These are phyloP conservation scores for Kickxella alabastrina DNA, from an alignment of 192 early-diverging fungal genomes.

Conservation along the genomic window DNA sequence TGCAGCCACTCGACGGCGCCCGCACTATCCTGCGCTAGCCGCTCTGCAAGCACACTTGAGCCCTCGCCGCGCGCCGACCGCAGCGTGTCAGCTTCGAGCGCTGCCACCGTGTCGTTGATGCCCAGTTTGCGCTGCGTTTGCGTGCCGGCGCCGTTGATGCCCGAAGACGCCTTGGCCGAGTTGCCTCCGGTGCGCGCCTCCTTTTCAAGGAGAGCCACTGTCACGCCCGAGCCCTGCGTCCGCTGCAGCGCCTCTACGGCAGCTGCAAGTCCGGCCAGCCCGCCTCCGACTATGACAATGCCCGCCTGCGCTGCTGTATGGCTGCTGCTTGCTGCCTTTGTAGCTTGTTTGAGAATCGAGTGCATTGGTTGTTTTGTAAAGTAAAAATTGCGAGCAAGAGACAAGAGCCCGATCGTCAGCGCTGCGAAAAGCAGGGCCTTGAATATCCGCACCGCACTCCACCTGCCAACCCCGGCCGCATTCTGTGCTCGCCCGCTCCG, in stretches of 20 bases:
- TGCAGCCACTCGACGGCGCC: constrained; percentile 92
- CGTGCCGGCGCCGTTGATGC: constrained; percentile 94
- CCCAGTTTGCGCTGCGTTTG: constrained; percentile 67
- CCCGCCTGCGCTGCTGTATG: constrained; percentile 16
- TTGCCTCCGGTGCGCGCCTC: constrained; percentile 63
- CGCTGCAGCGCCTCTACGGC: constrained; percentile 37
- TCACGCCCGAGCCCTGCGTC: constrained; percentile 10
- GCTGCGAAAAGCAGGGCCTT: neutral
- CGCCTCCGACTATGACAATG: constrained; percentile 33
- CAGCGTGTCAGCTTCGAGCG: constrained; percentile 85
- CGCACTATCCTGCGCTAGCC: constrained; percentile 79
- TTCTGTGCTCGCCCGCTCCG: too few species aligned
- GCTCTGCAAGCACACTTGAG: constrained; percentile 74
- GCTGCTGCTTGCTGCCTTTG: neutral
- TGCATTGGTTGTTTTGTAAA: neutral
- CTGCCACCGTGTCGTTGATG: constrained; percentile 76
- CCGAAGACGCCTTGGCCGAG: constrained; percentile 97
- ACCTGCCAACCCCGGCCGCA: too few species aligned
- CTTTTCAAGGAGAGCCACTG: constrained; percentile 33
- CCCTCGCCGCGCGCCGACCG: constrained; percentile 80
- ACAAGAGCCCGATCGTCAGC: neutral
- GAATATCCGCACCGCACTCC: neutral
- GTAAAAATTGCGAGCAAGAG: neutral
- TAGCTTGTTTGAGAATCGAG: neutral
- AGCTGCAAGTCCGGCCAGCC: constrained; percentile 37